Base-by-base conservation (phyloP, 805 yeast species). In the Pichia pseudocactophila region DNA sequence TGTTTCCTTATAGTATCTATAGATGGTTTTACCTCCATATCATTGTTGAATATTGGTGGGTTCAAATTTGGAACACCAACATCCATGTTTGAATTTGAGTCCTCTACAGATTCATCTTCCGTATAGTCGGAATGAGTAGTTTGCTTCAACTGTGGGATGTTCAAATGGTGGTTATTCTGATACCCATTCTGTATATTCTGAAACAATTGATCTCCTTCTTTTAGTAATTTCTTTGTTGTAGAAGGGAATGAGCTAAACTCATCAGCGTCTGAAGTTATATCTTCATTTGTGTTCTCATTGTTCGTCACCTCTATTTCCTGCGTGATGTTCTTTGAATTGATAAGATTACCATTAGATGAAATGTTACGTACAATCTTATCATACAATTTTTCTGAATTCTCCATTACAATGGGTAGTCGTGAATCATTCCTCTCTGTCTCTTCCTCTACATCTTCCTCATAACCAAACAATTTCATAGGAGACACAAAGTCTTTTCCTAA, bases 391-490 rank as follows among this genome's bases (percentile, higher is more conserved):
- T 43, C 40, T 1, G 46, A 43, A 13, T 43, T 30, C 20, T 43
- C 35, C 11, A 43, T 39, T 2, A 43, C 40, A n/a, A 25, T 36
- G 1, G 43, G 43, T 15, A 36, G 7, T 12, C 38, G 28, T n/a
- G 36, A 28, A 4, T 28, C 28, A 7, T 50, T 46, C 19, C 30
- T 37, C 10, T 39, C 34, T 30, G 43, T 17, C 35, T 39, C 40
- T 25, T 43, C 44, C 32, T 30, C 30, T 33, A 26, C 17, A 30
- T 47, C 49, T 26, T 43, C 32, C 36, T 52, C 38, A 28, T 40
- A 47, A 11, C 56, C 60, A 46, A 61, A 60, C 12, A 61, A 41
- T 38, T 59, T 60, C 22, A 61, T 40, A 2, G 64, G 64, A 4
- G 63, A 59, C 47, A n/a, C 48, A 43, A 11, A 49, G 44, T 16